These are phyloP conservation scores for Eucalyptus leucophloia DNA, from an alignment of 345 rosid genomes.

Conservation along the genomic window DNA sequence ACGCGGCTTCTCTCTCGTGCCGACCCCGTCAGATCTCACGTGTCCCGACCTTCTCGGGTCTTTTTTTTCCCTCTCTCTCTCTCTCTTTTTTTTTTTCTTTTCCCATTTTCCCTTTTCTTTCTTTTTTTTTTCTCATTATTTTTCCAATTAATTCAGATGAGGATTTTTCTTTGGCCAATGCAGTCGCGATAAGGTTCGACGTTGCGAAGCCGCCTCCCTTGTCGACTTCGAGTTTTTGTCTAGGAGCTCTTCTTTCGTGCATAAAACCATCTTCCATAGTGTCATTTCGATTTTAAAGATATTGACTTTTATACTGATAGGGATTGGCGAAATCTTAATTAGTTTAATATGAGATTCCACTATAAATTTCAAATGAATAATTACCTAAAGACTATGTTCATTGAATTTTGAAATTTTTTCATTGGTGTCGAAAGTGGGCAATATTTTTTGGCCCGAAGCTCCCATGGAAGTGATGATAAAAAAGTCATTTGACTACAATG, in stretches of 20 bases:
- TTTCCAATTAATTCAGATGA: neutral
- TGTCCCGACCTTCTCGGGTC: neutral
- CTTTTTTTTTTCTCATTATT: neutral
- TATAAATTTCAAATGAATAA: neutral
- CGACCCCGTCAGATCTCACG: neutral
- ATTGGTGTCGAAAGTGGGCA: accelerated
- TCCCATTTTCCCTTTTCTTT: too few species aligned
- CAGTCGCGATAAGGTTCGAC: neutral
- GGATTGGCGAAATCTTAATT: too few species aligned
- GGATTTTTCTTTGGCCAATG: neutral
- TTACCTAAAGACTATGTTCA: neutral
- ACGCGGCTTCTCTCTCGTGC: neutral
- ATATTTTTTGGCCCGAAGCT: neutral
- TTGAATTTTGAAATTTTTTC: neutral
- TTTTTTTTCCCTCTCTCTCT: neutral
- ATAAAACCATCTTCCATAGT: neutral
- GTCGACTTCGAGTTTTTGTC: neutral
- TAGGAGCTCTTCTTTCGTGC: neutral
- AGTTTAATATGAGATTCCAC: too few species aligned
- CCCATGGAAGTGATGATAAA: neutral
- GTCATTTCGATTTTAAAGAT: neutral
- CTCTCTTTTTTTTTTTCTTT: neutral
- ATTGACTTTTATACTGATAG: neutral
- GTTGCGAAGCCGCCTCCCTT: neutral
- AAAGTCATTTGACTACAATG: neutral